phyloP scores from a whole-genome alignment of 148 eudicot species.

The Vaccinium corymbosum region DNA sequence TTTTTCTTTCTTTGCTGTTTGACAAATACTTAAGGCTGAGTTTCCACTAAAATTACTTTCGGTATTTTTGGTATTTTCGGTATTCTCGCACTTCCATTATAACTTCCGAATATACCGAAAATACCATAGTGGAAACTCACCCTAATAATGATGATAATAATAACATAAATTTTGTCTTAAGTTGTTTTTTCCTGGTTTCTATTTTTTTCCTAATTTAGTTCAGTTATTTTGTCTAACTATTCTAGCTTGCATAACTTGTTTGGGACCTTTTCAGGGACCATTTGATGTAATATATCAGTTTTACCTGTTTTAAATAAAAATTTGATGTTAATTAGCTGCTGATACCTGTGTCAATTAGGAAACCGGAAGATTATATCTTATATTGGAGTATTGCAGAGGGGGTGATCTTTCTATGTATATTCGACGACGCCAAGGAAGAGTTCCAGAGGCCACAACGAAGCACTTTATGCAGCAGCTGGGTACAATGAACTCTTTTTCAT shows the following conservation, averaged over 20 bases:
- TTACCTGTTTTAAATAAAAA: not conserved
- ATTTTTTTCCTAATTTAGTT: not conserved
- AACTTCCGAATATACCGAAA: too few species aligned
- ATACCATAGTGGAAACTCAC: too few species aligned
- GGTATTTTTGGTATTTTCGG: too few species aligned
- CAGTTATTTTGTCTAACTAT: not conserved
- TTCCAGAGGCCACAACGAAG: slow-evolving; percentile 76
- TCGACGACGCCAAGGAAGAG: slow-evolving; percentile 72
- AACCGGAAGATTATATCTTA: slow-evolving; percentile 84
- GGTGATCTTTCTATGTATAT: slow-evolving; percentile 84
- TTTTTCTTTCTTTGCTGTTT: too few species aligned
- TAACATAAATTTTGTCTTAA: not conserved
- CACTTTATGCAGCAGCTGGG: slow-evolving; percentile 91
- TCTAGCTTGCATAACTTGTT: not conserved
- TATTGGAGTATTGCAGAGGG: slow-evolving; percentile 91
- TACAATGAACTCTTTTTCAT: slow-evolving; percentile 24
- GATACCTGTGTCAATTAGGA: slow-evolving; percentile 44
- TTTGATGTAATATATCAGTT: not conserved
- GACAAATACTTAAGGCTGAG: too few species aligned
- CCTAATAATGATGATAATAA: too few species aligned
- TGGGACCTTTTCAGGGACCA: not conserved
- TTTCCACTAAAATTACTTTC: too few species aligned
- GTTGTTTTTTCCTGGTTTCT: not conserved
- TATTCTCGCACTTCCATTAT: too few species aligned
- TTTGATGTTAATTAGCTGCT: not conserved